Base-by-base conservation (phyloP, 2,329 filamentous ascomycete genomes). In the Penicillium freii region DNA sequence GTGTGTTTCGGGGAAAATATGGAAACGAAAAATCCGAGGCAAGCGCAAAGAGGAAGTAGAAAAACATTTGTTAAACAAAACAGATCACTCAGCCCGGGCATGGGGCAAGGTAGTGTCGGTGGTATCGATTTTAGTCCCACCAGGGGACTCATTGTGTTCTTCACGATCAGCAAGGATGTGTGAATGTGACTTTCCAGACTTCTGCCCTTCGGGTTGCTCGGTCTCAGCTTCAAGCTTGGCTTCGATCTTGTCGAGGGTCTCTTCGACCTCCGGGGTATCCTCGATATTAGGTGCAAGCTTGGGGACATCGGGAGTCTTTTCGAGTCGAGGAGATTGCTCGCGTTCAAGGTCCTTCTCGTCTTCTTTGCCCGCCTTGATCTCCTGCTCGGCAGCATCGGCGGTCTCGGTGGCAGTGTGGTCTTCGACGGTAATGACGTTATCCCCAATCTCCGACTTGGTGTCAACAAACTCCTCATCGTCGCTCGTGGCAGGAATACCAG, bases 391-490 rank as follows among this genome's bases (percentile, higher is more conserved):
- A 17, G 43, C 11, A 23, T 43, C 38, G 10, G 38, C 25, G 27
- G 43, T 8, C 38, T 43, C 21, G 15, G 38, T 23, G 19, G 27
- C 11, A 33, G 25, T 33, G n/a, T 46, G 48, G 5, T 56, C 47
- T 46, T 52, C 47, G 23, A 45, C 40, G 13, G 40, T 27, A 13
- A 52, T 52, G 9, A 31, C 27, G 7, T 56, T 31, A 34, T 60
- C 59, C 31, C 62, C 58, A 11, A 36, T 23, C 15, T 67, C 66
- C 15, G 74, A 75, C 23, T 69, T 68, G 19, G 54, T 53, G 17
- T 56, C 56, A 9, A 57, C 19, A 19, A 61, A 53, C 11, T 66
- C 70, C 5, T 71, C 64, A 45, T 75, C 70, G 17, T 71, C 64
- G 23, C 66, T 55, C 5, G 63, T 56, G n/a, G 53, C 34, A 15